Base-by-base conservation (phyloP, 2,329 filamentous ascomycete species). In the Coniochaeta prunicola region DNA sequence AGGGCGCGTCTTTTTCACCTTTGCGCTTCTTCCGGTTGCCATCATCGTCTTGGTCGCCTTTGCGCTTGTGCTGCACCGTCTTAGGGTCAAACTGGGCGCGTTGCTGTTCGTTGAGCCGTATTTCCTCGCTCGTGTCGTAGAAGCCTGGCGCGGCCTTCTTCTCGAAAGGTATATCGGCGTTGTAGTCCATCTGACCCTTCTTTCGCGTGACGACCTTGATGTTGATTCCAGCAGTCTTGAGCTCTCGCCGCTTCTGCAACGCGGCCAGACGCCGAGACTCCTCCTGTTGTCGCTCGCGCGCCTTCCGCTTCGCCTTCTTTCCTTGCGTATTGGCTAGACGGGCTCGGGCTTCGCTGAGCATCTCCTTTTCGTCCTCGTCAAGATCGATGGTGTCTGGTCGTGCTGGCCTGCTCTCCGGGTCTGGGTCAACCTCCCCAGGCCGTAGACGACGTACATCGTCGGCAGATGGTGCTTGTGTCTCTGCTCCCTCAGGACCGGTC, bases 321-420 rank as follows among this genome's bases (percentile, higher is more conserved):
- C 94, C 94, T 75, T 97, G 94, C 12, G 94, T 97, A 69, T 99
- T 99, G 63, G 94, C 94, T 64, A 99, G 79, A 76, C 94, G 91
- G 59, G 94, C 94, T 70, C 94, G 90, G 65, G 94, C 94, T 77
- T 99, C 94, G 71, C 92, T 97, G 69, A 99, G 76, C 94, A 99
- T 99, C 75, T 99, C 94, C 78, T 99, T 97, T 75, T 99, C 94
- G 70, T 99, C 94, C 72, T 99, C 94, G 71, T 99, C 94, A 68
- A 99, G 86, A 74, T 99, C 94, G 71, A 99, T 94, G 6, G 94
- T 97, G 73, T 99, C 94, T 40, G 94, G 94, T 61, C 92, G 84
- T 36, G 94, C 94, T 58, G 94, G 94, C 73, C 97, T 97, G 66
- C 90, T 94, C 75, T 99, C 94, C 10, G 94, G 92, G 68, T 97